A percentile compares a stretch with the other conserved stretches of the same genome.
phyloP scores from a whole-genome alignment of 1,139 yeast species.

The Diutina mesorugosa region DNA sequence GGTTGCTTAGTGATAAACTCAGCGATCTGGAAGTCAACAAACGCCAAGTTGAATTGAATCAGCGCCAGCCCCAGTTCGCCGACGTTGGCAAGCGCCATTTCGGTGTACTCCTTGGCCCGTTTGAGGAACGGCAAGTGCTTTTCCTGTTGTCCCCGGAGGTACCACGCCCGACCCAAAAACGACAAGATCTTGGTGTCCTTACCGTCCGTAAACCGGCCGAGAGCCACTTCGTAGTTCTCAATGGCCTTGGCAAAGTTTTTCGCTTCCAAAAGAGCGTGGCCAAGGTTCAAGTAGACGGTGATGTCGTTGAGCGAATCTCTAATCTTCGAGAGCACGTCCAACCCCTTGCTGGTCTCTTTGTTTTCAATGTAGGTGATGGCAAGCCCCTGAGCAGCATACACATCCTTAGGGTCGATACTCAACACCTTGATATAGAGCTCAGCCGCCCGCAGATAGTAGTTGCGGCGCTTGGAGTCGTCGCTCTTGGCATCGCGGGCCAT shows the following conservation, averaged over 20 bases:
- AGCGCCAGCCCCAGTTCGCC: slow-evolving; percentile 16
- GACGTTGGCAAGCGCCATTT: slow-evolving; percentile 35
- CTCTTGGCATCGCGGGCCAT: slow-evolving; percentile 70
- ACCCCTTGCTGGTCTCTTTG: slow-evolving; percentile 62
- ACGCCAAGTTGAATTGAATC: slow-evolving; percentile 72
- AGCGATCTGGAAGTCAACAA: slow-evolving; percentile 77
- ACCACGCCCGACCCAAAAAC: slow-evolving; percentile 84
- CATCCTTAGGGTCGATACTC: slow-evolving; percentile 72
- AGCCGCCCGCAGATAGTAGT: slow-evolving; percentile 76
- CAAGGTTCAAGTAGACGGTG: slow-evolving; percentile 74
- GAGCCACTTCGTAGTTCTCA: slow-evolving; percentile 77
- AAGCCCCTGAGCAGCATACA: slow-evolving; percentile 95
- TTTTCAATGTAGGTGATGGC: slow-evolving; percentile 90
- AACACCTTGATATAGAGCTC: slow-evolving; percentile 84
- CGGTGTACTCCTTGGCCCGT: slow-evolving; percentile 51
- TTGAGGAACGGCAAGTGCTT: slow-evolving; percentile 46
- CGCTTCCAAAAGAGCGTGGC: slow-evolving; percentile 75
- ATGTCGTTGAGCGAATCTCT: slow-evolving; percentile 83
- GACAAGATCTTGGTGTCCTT: slow-evolving; percentile 54
- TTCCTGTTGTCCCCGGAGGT: slow-evolving; percentile 63
- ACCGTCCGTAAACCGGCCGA: slow-evolving; percentile 51
- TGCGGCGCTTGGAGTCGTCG: slow-evolving; percentile 55
- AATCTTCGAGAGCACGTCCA: slow-evolving; percentile 78
- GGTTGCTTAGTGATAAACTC: slow-evolving; percentile 63
- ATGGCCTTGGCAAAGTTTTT: slow-evolving; percentile 78